phyloP scores from a whole-genome alignment of 805 yeast genomes.

The Nakazawaea pomicola region DNA sequence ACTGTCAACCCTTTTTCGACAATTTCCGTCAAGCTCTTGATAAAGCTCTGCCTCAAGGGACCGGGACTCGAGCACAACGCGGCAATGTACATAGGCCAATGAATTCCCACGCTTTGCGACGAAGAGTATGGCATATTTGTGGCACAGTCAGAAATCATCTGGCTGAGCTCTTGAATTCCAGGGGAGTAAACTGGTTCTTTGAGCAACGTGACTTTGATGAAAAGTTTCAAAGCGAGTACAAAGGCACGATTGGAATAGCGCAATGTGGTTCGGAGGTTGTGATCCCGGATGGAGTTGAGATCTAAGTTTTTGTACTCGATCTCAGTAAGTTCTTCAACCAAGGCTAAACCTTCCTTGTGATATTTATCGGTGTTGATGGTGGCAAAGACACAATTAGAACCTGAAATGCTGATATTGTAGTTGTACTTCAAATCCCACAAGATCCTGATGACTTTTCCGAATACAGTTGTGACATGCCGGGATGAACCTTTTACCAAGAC shows the following conservation, averaged over 20 bases:
- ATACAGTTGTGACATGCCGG: conserved; percentile 8
- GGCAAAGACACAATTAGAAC: conserved; percentile 9
- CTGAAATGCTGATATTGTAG: conserved; percentile 4
- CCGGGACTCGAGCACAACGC: conserved; percentile 9
- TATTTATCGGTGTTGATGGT: conserved; percentile 1
- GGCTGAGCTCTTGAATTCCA: background rate
- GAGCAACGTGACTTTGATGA: conserved; percentile 5
- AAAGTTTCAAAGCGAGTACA: conserved; percentile 9
- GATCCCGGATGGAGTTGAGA: conserved; percentile 6
- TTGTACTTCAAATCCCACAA: conserved; percentile 2
- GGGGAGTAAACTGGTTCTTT: conserved; percentile 6
- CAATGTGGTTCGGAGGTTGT: conserved; percentile 1
- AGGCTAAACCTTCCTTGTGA: background rate
- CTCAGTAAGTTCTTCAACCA: conserved; percentile 1
- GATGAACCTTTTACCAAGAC: conserved; percentile 11
- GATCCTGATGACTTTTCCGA: conserved; percentile 8
- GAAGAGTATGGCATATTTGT: conserved; percentile 10
- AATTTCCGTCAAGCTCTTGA: conserved; percentile 3
- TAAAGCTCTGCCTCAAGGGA: conserved; percentile 7
- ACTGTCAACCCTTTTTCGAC: conserved; percentile 12
- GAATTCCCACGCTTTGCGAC: conserved; percentile 13
- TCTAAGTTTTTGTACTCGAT: conserved; percentile 10
- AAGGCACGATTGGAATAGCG: conserved; percentile 9
- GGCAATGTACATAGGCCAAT: conserved; percentile 12
- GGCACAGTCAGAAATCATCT: conserved; percentile 8